Base-by-base conservation (phyloP, 257 asterid genomes). In the Hygrophila difformis region DNA sequence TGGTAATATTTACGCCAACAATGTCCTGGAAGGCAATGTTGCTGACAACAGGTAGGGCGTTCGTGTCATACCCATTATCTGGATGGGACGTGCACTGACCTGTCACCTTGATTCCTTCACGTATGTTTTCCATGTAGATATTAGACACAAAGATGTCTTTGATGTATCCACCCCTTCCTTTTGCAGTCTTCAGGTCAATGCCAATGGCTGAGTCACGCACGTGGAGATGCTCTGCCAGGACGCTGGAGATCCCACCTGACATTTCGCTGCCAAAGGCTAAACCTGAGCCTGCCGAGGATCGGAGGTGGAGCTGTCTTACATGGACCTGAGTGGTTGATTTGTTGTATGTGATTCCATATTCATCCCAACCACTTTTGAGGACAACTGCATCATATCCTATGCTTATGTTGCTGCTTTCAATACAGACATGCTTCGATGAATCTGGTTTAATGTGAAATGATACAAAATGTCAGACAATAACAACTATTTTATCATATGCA, bases 361-460 rank as follows among this genome's bases (percentile, higher is more conserved):
- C 93, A 31, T 81, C 93, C 93, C 93, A 81, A 18, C 93, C 93
- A 47, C 93, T 81, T 51, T 81, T 81, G 7, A 81, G 76, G 17
- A 55, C 63, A 14, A 81, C 47, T 3, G 88, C 73, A 42, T 81
- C 93, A 18, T 67, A 59, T 31, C 87, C 74, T 38, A 50, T 59
- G 48, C 72, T 81, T 28, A 81, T 72, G 62, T 70, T 81, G 78
- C 93, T 74, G 52, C 66, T 72, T 52, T 81, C 84, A 10, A 81
- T 65, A 68, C 93, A 81, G 13, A 81, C 70, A 41, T 75, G 72
- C 39, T 67, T 65, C 1, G 82, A 77, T 6, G 93, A 81, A 81
- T 81, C 93, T 81, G 88, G n/a, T n/a, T n/a, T n/a, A n/a, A n/a
- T n/a, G n/a, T n/a, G n/a, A n/a, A n/a, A n/a, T n/a, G n/a, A n/a